Evolutionary conservation across 768 basidiomycete genomes (phyloP).

Genomic region (Pisolithus albus): DNA sequence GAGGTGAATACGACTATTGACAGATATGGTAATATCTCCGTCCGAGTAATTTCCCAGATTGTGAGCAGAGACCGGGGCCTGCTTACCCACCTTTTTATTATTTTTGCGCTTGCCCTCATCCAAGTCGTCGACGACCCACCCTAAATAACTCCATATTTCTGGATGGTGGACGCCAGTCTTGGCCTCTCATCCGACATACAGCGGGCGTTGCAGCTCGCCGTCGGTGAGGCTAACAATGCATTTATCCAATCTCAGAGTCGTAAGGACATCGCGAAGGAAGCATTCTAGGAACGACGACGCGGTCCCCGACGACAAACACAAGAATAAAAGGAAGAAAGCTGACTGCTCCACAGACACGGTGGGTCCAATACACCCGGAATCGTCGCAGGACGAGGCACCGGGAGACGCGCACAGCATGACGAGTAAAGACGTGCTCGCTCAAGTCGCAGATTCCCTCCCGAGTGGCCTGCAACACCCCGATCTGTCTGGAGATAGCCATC

Average conservation of each 20-base stretch:
- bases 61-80: too few relatives aligned
- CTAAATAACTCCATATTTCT: constrained; percentile 24
- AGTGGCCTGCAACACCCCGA: constrained; percentile 19
- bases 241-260: constrained; percentile 22
- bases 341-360: too few relatives aligned
- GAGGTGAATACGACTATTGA: background rate
- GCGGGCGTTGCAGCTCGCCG: constrained; percentile 44
- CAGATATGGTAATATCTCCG: constrained; percentile 17
- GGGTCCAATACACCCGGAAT: background rate
- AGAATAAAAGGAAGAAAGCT: constrained; percentile 29
- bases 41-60: background rate
- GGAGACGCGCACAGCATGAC: constrained; percentile 23
- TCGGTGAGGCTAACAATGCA: constrained; percentile 40
- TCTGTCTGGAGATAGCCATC: constrained; percentile 27
- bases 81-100: too few relatives aligned
- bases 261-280: constrained; percentile 29
- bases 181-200: constrained; percentile 39
- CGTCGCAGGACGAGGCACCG: constrained; percentile 9
- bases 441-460: constrained; percentile 24
- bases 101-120: constrained; percentile 36
- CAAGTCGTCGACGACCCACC: constrained; percentile 30
- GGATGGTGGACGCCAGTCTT: constrained; percentile 16
- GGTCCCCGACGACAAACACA: constrained; percentile 12
- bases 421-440: constrained; percentile 22
- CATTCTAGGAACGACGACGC: constrained; percentile 18